phyloP scores from a whole-genome alignment of 2,329 filamentous ascomycete species.

The Phialophora verrucosa region DNA sequence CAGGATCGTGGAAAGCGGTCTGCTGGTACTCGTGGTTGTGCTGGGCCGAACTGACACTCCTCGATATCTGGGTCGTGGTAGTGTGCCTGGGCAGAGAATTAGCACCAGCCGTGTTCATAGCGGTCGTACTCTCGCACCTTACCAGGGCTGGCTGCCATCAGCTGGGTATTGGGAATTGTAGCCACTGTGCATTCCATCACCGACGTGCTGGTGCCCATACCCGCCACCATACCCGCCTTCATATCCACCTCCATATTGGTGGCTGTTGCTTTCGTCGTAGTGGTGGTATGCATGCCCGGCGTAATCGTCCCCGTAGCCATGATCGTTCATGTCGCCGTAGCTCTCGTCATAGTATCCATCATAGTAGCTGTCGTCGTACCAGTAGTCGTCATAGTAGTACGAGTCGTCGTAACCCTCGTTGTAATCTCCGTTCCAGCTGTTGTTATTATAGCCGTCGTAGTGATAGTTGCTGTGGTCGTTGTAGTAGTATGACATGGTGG shows the following conservation, averaged over 20 bases:
- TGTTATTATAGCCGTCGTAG: neutral
- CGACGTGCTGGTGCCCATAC: neutral
- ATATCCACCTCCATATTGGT: neutral
- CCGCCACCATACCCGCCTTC: neutral
- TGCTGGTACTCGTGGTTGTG: neutral
- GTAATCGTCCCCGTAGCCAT: neutral
- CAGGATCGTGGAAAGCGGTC: neutral
- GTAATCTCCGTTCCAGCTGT: neutral
- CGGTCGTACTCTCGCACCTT: neutral
- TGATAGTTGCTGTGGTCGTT: neutral
- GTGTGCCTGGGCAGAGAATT: neutral
- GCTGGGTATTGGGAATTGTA: neutral
- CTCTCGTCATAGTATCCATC: neutral
- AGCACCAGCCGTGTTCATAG: neutral
- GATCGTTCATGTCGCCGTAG: neutral
- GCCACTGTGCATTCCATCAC: neutral
- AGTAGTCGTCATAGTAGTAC: constrained; percentile 11
- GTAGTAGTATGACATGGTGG: neutral
- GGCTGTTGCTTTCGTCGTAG: neutral
- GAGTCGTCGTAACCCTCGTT: constrained; percentile 7
- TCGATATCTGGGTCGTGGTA: neutral
- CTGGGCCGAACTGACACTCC: neutral
- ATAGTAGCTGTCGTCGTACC: constrained; percentile 6
- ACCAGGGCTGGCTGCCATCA: neutral
- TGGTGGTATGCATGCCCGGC: neutral